Percentiles rank a stretch among this genome's conserved stretches.
Evolutionary conservation across 148 eudicot genomes (phyloP).

Genomic region (Polygonum aviculare): DNA sequence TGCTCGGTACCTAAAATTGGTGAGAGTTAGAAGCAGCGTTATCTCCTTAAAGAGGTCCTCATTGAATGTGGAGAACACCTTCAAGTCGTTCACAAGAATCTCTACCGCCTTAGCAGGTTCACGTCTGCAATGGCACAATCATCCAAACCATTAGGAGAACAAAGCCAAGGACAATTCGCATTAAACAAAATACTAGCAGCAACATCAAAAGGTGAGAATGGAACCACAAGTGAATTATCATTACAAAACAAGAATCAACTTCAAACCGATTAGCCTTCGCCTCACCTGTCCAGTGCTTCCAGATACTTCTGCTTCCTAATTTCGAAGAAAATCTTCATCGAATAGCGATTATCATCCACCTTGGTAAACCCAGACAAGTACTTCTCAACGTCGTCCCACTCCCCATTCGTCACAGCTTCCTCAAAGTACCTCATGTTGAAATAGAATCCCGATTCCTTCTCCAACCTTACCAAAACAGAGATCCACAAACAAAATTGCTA

Average conservation of each 20-base stretch:
- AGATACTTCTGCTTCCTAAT: constrained; percentile 63
- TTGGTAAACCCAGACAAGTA: constrained; percentile 58
- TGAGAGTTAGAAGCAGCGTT: constrained; percentile 41
- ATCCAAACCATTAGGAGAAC: constrained; percentile 1
- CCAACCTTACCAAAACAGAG: constrained; percentile 31
- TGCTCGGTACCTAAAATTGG: constrained; percentile 40
- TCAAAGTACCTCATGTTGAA: constrained; percentile 57
- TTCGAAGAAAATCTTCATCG: constrained; percentile 65
- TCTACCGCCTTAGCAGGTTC: constrained; percentile 52
- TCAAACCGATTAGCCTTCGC: constrained; percentile 15
- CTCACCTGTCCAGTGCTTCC: constrained; percentile 44
- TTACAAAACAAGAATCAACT: not conserved
- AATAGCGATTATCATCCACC: constrained; percentile 58
- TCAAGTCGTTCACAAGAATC: constrained; percentile 50
- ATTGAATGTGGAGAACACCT: constrained; percentile 42
- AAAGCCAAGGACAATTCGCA: not conserved
- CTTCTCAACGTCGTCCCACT: constrained; percentile 67
- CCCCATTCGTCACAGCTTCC: constrained; percentile 49
- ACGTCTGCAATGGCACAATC: constrained; percentile 22
- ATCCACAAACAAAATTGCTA: not conserved
- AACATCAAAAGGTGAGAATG: not conserved
- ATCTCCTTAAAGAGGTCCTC: constrained; percentile 53
- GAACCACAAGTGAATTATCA: not conserved
- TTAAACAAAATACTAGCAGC: not conserved
- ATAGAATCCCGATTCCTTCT: constrained; percentile 56